Percentiles rank a stretch among this genome's conserved stretches.
phyloP scores from a whole-genome alignment of 2,329 filamentous ascomycete species.

The Amauroascus verrucosus region DNA sequence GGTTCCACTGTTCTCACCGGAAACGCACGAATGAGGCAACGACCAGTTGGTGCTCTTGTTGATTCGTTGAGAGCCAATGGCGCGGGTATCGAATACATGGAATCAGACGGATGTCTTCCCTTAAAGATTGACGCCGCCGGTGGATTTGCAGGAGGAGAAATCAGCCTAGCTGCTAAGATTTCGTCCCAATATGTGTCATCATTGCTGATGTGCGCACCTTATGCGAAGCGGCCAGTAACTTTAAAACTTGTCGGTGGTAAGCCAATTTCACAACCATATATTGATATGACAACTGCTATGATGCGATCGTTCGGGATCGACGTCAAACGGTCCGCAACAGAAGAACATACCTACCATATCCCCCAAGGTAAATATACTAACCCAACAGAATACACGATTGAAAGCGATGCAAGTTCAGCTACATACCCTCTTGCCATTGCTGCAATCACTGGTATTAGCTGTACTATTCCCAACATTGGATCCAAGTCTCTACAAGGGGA shows the following conservation, averaged over 20 bases:
- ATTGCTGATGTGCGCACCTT: constrained; percentile 90
- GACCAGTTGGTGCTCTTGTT: constrained; percentile 86
- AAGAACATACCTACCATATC: constrained; percentile 88
- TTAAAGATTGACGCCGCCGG: constrained; percentile 70
- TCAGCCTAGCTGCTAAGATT: constrained; percentile 86
- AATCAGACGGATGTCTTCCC: constrained; percentile 72
- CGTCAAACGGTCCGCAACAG: constrained; percentile 63
- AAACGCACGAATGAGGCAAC: constrained; percentile 90
- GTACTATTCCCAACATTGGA: constrained; percentile 93
- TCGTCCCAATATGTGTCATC: constrained; percentile 99
- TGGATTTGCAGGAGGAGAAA: constrained; percentile 74
- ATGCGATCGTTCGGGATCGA: constrained; percentile 84
- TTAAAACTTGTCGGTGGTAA: constrained; percentile 88
- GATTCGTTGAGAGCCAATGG: constrained; percentile 82
- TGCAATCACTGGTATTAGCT: constrained; percentile 89
- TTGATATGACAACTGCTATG: constrained; percentile 98
- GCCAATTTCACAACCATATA: constrained; percentile 92
- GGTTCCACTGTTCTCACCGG: constrained; percentile 75
- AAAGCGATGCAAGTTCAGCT: constrained; percentile 95
- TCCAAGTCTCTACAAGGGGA: constrained; percentile 87
- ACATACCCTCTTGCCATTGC: constrained; percentile 92
- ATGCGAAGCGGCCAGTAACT: constrained; percentile 88
- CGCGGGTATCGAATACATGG: constrained; percentile 75
- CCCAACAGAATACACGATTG: constrained; percentile 75
- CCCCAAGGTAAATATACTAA: constrained; percentile 75